A percentile compares a stretch with the other conserved stretches of the same genome.
Evolutionary conservation across 768 basidiomycete genomes (phyloP).

Genomic region (Amanita exitialis): DNA sequence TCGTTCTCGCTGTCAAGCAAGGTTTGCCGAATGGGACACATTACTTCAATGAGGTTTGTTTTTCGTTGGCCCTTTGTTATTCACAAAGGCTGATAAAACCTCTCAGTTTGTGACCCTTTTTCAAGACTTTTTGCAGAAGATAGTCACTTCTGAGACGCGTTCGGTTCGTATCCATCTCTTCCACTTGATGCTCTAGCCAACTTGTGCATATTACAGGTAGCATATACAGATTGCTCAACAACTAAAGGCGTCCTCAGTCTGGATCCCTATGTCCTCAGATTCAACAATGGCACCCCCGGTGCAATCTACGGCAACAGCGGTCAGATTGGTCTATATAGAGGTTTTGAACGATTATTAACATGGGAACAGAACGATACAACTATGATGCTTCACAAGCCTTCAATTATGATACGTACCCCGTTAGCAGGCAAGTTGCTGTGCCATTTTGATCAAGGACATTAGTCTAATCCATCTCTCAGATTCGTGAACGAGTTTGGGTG

Average conservation of each 20-base stretch:
- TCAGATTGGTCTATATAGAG: slow-evolving; percentile 10
- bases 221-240: slow-evolving; percentile 53
- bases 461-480: slow-evolving; percentile 14
- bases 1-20: slow-evolving; percentile 27
- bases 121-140: slow-evolving; percentile 39
- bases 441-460: background rate
- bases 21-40: slow-evolving; percentile 31
- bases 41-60: slow-evolving; percentile 37
- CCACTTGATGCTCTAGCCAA: background rate
- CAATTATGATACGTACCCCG: slow-evolving; percentile 42
- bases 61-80: background rate
- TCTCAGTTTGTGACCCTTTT: slow-evolving; percentile 38
- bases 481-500: slow-evolving; percentile 55
- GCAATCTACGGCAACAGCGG: slow-evolving; percentile 48
- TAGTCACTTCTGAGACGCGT: slow-evolving; percentile 37
- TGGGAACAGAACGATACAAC: slow-evolving; percentile 39
- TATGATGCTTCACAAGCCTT: slow-evolving; percentile 44
- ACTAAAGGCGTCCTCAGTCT: slow-evolving; percentile 47
- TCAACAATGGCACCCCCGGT: slow-evolving; percentile 38
- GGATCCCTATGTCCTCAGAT: slow-evolving; percentile 42
- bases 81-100: background rate
- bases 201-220: slow-evolving; percentile 22
- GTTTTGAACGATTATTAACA: background rate
- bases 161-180: slow-evolving; percentile 23
- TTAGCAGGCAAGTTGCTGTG: slow-evolving; percentile 24